These are phyloP conservation scores for Pleoardoris graminearum DNA, from an alignment of 2,329 filamentous ascomycete genomes.

Conservation along the genomic window DNA sequence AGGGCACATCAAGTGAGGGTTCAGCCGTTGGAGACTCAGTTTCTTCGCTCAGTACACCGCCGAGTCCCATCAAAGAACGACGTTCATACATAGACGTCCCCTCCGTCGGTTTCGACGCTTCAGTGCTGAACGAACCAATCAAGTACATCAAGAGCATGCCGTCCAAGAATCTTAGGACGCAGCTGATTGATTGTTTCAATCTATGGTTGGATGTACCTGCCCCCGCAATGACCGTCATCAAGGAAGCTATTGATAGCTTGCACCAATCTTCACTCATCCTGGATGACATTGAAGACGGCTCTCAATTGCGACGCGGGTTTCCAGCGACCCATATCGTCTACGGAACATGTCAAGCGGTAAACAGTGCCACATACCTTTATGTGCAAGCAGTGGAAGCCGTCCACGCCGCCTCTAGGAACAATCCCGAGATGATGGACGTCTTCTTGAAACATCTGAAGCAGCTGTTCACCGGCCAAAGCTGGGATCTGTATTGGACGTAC, in stretches of 20 bases:
- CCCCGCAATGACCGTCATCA: constrained; percentile 69
- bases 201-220: constrained; percentile 72
- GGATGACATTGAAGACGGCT: constrained; percentile 76
- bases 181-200: constrained; percentile 70
- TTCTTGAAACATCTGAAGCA: constrained; percentile 9
- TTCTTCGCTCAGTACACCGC: neutral
- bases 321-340: constrained; percentile 83
- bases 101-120: neutral
- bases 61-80: neutral
- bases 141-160: constrained; percentile 5
- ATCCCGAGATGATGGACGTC: neutral
- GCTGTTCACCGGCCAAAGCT: constrained; percentile 79
- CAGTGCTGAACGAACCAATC: constrained; percentile 1
- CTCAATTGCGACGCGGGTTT: constrained; percentile 62
- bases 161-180: constrained; percentile 66
- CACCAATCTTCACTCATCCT: constrained; percentile 70
- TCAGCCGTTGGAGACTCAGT: neutral
- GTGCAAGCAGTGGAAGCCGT: constrained; percentile 61
- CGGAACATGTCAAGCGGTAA: constrained; percentile 80
- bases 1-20: neutral
- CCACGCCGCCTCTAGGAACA: constrained; percentile 53
- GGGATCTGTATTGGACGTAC: constrained; percentile 76
- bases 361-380: constrained; percentile 83
- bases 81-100: neutral
- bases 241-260: constrained; percentile 75